phyloP scores from a whole-genome alignment of 2,329 filamentous ascomycete species.

The Cyphellophora europaea region DNA sequence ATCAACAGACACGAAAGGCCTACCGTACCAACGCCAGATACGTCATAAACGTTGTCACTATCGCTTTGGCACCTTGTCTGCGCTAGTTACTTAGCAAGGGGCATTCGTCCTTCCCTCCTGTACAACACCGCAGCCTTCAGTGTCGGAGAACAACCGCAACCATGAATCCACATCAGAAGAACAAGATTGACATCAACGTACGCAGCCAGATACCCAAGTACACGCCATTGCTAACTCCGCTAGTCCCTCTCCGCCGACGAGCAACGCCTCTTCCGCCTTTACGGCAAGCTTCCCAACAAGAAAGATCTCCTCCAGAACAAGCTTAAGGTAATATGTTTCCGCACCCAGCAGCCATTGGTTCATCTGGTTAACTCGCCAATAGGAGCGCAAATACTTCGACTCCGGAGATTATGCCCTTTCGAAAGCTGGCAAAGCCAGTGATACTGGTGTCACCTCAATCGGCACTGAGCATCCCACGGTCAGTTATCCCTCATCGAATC shows the following conservation, averaged over 20 bases:
- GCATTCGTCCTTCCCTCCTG: no score
- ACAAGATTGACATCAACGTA: constrained; percentile 89
- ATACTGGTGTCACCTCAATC: constrained; percentile 85
- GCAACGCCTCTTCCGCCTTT: constrained; percentile 91
- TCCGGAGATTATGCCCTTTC: constrained; percentile 92
- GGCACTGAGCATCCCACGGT: constrained; percentile 88
- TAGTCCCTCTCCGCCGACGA: constrained; percentile 90
- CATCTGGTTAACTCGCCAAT: constrained; percentile 1
- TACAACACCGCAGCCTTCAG: no score
- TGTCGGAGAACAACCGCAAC: no score
- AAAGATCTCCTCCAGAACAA: constrained; percentile 97
- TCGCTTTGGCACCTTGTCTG: no score
- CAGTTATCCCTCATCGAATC: no score
- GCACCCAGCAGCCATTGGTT: background rate
- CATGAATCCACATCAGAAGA: constrained; percentile 97
- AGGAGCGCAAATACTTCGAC: constrained; percentile 98
- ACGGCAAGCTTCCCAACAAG: constrained; percentile 94
- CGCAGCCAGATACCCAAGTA: constrained; percentile 2
- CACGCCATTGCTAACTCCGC: no score
- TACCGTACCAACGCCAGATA: no score
- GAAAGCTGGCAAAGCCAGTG: constrained; percentile 92
- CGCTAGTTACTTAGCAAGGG: no score
- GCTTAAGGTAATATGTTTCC: constrained; percentile 54
- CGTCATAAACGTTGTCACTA: no score
- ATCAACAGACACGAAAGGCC: no score